A percentile compares a stretch with the other conserved stretches of the same genome.
phyloP scores from a whole-genome alignment of 2,329 filamentous ascomycete species.

The Ophiognomonia clavigignenti-juglandacearum region DNA sequence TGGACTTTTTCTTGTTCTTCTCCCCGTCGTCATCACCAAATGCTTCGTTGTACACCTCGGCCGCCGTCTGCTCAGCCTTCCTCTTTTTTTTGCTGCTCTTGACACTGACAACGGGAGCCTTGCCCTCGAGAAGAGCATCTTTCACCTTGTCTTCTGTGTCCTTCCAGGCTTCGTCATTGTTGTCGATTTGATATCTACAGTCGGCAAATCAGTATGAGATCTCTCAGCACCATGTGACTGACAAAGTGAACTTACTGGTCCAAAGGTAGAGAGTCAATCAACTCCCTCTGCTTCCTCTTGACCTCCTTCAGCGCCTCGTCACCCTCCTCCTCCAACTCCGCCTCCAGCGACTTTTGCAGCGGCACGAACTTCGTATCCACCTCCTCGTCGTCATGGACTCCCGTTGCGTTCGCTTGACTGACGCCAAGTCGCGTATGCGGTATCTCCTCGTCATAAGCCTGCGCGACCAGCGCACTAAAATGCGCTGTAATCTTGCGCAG shows the following conservation, averaged over 20 bases:
- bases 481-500: conserved; percentile 79
- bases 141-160: conserved; percentile 73
- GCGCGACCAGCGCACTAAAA: conserved; percentile 70
- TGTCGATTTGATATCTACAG: conserved; percentile 60
- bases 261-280: conserved; percentile 86
- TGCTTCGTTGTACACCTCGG: conserved; percentile 58
- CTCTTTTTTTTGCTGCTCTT: conserved; percentile 74
- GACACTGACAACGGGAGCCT: conserved; percentile 68
- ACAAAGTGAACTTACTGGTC: conserved; percentile 60
- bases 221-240: not conserved
- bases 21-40: conserved; percentile 49
- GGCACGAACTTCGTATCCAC: conserved; percentile 64
- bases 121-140: conserved; percentile 48
- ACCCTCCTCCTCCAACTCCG: conserved; percentile 80
- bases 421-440: conserved; percentile 56
- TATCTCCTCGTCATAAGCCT: conserved; percentile 64
- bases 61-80: conserved; percentile 59
- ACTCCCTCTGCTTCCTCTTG: conserved; percentile 73
- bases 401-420: conserved; percentile 53
- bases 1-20: conserved; percentile 47
- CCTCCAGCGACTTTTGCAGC: conserved; percentile 65
- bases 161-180: conserved; percentile 56
- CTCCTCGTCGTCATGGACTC: conserved; percentile 65
- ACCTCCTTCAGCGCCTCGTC: conserved; percentile 69
- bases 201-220: not conserved